Evolutionary conservation across 148 eudicot genomes (phyloP).

Genomic region (Spergularia marina): DNA sequence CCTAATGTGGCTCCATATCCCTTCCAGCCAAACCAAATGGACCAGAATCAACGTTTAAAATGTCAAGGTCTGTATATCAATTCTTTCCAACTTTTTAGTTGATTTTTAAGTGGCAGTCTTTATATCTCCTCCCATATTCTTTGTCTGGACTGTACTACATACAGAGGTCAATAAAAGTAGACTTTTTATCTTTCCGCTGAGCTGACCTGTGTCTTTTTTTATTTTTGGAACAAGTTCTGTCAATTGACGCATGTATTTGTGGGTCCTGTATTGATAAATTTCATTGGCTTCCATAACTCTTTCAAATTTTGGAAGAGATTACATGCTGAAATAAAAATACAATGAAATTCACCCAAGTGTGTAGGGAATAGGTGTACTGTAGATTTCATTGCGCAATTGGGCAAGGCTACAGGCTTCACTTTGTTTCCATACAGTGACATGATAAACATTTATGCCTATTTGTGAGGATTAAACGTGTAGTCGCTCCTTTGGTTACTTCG

Average conservation of each 20-base stretch:
- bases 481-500: background rate
- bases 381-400: background rate
- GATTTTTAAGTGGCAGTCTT: background rate
- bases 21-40: constrained; percentile 43
- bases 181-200: background rate
- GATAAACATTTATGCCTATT: background rate
- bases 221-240: too few relatives aligned
- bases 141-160: background rate
- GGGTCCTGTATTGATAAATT: background rate
- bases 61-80: constrained; percentile 29
- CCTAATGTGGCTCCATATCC: constrained; percentile 48
- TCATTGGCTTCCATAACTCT: background rate
- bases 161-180: background rate
- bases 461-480: too few relatives aligned
- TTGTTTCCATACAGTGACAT: background rate
- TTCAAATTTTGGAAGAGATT: background rate
- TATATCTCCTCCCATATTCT: background rate
- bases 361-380: background rate
- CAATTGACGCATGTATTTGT: background rate
- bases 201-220: background rate
- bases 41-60: constrained; percentile 38
- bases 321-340: background rate
- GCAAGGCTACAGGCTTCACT: background rate
- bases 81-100: background rate
- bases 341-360: too few relatives aligned